Conservation (phyloP, 352 stramenopile species). For the Phytophthora hybrid region DNA sequence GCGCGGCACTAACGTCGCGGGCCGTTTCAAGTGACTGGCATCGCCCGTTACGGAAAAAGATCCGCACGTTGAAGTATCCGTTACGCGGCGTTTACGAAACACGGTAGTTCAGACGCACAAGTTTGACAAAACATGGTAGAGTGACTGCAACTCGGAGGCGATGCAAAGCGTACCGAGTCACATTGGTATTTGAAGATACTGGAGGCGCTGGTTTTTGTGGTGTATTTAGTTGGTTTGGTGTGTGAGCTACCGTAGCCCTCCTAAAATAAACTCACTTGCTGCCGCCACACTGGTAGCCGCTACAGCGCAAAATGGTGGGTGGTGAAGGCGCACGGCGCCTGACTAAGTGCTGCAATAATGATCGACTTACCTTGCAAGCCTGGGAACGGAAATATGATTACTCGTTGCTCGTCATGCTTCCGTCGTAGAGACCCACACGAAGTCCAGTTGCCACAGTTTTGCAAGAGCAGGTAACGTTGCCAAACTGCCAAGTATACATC, state of each 20-base stretch:
- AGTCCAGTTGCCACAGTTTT: slow-evolving; percentile 2
- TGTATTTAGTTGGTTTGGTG: no score
- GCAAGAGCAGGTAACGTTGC: neutral
- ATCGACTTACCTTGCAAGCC: neutral
- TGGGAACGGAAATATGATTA: neutral
- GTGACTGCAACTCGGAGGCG: no score
- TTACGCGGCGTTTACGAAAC: neutral
- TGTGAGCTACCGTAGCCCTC: no score
- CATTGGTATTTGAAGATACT: no score
- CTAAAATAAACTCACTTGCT: no score
- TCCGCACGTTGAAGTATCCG: slow-evolving; percentile 6
- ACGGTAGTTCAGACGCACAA: neutral
- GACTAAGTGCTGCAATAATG: neutral
- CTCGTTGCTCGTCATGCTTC: neutral
- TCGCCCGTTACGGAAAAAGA: slow-evolving; percentile 31
- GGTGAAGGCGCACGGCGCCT: neutral
- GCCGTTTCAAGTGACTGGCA: slow-evolving; percentile 26
- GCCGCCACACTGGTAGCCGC: no score
- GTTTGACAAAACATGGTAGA: neutral
- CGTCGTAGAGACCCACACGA: neutral
- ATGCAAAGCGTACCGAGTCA: no score
- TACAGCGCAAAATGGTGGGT: neutral
- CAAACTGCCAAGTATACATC: neutral
- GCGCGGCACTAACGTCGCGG: slow-evolving; percentile 1
- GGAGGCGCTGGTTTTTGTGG: no score